phyloP scores from a whole-genome alignment of 345 rosid species.

The Lepidium aucheri region DNA sequence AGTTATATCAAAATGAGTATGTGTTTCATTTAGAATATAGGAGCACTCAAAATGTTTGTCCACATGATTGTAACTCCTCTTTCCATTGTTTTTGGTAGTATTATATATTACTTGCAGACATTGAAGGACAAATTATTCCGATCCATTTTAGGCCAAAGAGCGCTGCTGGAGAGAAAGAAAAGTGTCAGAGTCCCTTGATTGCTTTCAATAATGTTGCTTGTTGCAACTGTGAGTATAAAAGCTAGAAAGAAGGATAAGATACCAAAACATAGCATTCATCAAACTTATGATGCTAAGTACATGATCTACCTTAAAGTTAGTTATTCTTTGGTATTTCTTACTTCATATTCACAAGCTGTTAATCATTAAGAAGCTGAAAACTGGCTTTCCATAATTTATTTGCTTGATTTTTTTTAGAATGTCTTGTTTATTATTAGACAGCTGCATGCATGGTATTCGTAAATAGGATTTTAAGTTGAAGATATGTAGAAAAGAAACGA shows the following conservation, averaged over 20 bases:
- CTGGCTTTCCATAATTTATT: background rate
- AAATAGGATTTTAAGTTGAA: background rate
- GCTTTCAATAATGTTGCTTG: slow-evolving; percentile 34
- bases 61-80: slow-evolving; percentile 15
- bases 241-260: slow-evolving; percentile 40
- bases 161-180: slow-evolving; percentile 31
- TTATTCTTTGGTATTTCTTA: slow-evolving; percentile 9
- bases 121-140: slow-evolving; percentile 47
- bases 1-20: slow-evolving; percentile 77
- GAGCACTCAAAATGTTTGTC: background rate
- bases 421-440: background rate
- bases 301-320: slow-evolving; percentile 91
- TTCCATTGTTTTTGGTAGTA: slow-evolving; percentile 47
- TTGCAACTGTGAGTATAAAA: slow-evolving; percentile 26
- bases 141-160: slow-evolving; percentile 37
- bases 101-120: slow-evolving; percentile 57
- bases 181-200: slow-evolving; percentile 27
- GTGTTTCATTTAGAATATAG: slow-evolving; percentile 18
- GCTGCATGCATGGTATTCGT: background rate
- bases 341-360: background rate
- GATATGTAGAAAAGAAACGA: background rate
- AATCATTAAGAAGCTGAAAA: slow-evolving; percentile 5
- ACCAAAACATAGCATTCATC: slow-evolving; percentile 41
- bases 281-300: slow-evolving; percentile 66
- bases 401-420: slow-evolving; percentile 1